Evolutionary conservation across 2,329 filamentous ascomycete genomes (phyloP), one percentile per base, ranked within the genome.

Genomic region (Thielaviopsis euricoi): DNA sequence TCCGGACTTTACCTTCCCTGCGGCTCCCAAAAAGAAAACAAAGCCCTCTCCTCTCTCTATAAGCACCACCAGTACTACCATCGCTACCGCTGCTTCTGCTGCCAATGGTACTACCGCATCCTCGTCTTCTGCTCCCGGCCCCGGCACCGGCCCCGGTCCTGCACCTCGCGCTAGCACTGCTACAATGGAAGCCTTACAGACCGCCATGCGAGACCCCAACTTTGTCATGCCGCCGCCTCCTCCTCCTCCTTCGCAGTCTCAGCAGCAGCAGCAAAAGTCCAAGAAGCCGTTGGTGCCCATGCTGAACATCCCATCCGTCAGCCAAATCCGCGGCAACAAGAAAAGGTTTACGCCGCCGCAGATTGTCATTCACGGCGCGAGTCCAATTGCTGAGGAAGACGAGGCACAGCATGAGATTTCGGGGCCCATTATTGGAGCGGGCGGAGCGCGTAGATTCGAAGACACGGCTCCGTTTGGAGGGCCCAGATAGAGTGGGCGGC

Each of bases 251-350:
- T n/a, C n/a, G n/a, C n/a, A n/a, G n/a, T n/a, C n/a, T n/a, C n/a
- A n/a, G 1, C 64, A 68, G 2, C 55, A 40, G 26, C 49, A 22
- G 23, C 50, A 2, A 29, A 6, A 55, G 29, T 13, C 21, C 1
- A 56, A 64, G 2, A 56, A 58, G 3, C 63, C 62, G 21, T 23
- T 37, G 33, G 66, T 72, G 0, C 70, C 72, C 0, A 67, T 67
- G 0, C 63, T 76, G 7, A 54, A 63, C 0, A 64, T 73, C 1
- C 71, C 73, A 0, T 71, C 72, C 0, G 61, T 74, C 0, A 66
- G 66, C 1, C 71, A 70, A 23, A 64, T 74, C 0, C 64, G 67
- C 0, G 64, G 72, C 12, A 71, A 74, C 0, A 75, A 71, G 52
- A 55, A 43, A 63, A 71, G 71, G 62, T 71, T 74, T 62, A 60